These are phyloP conservation scores for Fusarium nematophilum DNA, from an alignment of 2,329 filamentous ascomycete species.

Conservation along the genomic window DNA sequence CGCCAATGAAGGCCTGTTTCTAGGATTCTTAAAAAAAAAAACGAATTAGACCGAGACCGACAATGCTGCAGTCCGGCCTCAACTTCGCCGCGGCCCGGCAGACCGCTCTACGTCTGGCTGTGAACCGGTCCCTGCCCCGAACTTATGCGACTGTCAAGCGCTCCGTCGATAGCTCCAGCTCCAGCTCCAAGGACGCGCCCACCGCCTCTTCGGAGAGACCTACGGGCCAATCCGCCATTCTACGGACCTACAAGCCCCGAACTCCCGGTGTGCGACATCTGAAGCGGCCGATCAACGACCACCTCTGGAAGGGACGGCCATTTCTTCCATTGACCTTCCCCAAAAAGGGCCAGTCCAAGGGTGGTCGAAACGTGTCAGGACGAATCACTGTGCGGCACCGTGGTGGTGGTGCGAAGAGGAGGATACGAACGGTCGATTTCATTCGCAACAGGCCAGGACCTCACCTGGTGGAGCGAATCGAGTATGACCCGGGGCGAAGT, in stretches of 20 bases:
- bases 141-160: conserved; percentile 46
- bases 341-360: conserved; percentile 92
- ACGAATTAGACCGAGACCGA: conserved; percentile 4
- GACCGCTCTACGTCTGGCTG: conserved; percentile 44
- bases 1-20: conserved; percentile 27
- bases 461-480: conserved; percentile 91
- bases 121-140: conserved; percentile 43
- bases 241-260: conserved; percentile 92
- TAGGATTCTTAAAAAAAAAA: conserved; percentile 1
- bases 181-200: conserved; percentile 38
- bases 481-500: conserved; percentile 93
- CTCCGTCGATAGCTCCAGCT: conserved; percentile 30
- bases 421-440: conserved; percentile 94
- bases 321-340: conserved; percentile 85
- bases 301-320: conserved; percentile 94
- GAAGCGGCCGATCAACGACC: conserved; percentile 92
- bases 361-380: conserved; percentile 90
- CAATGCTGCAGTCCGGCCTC: conserved; percentile 48
- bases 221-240: conserved; percentile 53
- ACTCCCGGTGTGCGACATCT: conserved; percentile 94
- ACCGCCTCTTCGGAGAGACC: conserved; percentile 34
- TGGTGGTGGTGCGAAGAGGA: conserved; percentile 90
- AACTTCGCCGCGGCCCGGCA: conserved; percentile 45
- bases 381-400: conserved; percentile 89
- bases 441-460: conserved; percentile 80